A percentile compares a stretch with the other conserved stretches of the same genome.
Evolutionary conservation across 1,284 basidiomycete genomes (phyloP).

Genomic region (Malassezia nana): DNA sequence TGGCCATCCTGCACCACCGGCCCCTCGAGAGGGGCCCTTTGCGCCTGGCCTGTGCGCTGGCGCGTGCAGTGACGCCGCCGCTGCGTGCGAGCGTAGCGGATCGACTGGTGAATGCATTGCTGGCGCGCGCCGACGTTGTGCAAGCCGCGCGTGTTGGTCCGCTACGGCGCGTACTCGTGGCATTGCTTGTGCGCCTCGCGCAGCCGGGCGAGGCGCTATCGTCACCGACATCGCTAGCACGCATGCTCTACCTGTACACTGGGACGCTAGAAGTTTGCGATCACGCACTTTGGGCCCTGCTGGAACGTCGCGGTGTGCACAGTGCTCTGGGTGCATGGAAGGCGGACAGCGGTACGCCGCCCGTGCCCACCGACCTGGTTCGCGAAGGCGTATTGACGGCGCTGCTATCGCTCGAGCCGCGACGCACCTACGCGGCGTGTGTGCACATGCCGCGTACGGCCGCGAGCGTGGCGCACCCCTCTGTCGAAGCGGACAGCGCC

Average conservation of each 20-base stretch:
- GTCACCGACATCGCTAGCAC: slow-evolving; percentile 62
- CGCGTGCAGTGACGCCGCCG: background rate
- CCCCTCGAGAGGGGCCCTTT: slow-evolving; percentile 53
- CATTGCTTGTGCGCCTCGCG: slow-evolving; percentile 5
- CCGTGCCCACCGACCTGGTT: slow-evolving; percentile 5
- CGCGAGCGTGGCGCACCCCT: background rate
- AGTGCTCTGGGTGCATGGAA: slow-evolving; percentile 31
- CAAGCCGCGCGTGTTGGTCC: slow-evolving; percentile 22
- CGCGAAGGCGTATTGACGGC: slow-evolving; percentile 53
- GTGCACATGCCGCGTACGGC: slow-evolving; percentile 57
- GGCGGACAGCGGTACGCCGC: background rate
- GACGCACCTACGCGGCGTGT: slow-evolving; percentile 62
- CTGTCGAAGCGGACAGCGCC: background rate
- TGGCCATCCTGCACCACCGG: slow-evolving; percentile 58
- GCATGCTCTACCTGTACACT: slow-evolving; percentile 60
- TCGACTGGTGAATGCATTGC: slow-evolving; percentile 24
- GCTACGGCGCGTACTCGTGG: slow-evolving; percentile 7
- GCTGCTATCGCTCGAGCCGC: slow-evolving; percentile 62
- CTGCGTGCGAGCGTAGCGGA: slow-evolving; percentile 18
- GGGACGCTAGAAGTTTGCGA: slow-evolving; percentile 62
- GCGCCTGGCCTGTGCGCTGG: slow-evolving; percentile 53
- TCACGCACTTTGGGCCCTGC: slow-evolving; percentile 60
- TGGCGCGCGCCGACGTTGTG: slow-evolving; percentile 25
- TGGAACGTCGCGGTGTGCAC: slow-evolving; percentile 57
- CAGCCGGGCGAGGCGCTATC: slow-evolving; percentile 57